Percentiles rank a stretch among this genome's conserved stretches.
Evolutionary conservation across 2,329 filamentous ascomycete species (phyloP).

Genomic region (Neofusicoccum sp.): DNA sequence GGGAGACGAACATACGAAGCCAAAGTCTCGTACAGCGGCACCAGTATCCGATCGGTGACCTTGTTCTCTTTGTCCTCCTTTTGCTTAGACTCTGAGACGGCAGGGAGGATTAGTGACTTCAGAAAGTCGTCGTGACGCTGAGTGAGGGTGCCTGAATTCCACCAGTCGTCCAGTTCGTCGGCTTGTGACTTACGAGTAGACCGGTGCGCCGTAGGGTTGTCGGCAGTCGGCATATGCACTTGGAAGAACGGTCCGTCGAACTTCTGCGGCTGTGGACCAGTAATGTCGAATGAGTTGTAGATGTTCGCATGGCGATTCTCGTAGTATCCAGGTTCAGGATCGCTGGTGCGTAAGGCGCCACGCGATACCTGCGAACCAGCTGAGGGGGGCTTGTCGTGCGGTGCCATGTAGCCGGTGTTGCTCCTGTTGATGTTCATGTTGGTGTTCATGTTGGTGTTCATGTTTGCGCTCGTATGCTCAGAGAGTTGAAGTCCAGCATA

Average conservation of each 20-base stretch:
- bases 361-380: slow-evolving; percentile 8
- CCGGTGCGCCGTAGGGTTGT: slow-evolving; percentile 28
- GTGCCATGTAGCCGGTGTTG: not conserved
- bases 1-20: slow-evolving; percentile 34
- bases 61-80: slow-evolving; percentile 7
- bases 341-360: not conserved
- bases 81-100: slow-evolving; percentile 20
- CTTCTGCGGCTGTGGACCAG: slow-evolving; percentile 33
- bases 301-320: not conserved
- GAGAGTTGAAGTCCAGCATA: not conserved
- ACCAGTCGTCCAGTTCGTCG: slow-evolving; percentile 44
- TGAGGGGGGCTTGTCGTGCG: not conserved
- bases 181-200: slow-evolving; percentile 29
- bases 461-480: not conserved
- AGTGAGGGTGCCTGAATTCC: slow-evolving; percentile 26
- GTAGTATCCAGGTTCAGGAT: slow-evolving; percentile 6
- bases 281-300: not conserved
- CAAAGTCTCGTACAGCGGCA: slow-evolving; percentile 44
- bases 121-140: slow-evolving; percentile 10
- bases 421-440: not conserved
- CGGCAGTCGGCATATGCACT: slow-evolving; percentile 28
- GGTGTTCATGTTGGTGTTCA: no score
- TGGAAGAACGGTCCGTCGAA: slow-evolving; percentile 39
- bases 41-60: slow-evolving; percentile 37
- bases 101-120: not conserved